These are phyloP conservation scores for Petunia axillaris DNA, from an alignment of 257 asterid species.

Conservation along the genomic window DNA sequence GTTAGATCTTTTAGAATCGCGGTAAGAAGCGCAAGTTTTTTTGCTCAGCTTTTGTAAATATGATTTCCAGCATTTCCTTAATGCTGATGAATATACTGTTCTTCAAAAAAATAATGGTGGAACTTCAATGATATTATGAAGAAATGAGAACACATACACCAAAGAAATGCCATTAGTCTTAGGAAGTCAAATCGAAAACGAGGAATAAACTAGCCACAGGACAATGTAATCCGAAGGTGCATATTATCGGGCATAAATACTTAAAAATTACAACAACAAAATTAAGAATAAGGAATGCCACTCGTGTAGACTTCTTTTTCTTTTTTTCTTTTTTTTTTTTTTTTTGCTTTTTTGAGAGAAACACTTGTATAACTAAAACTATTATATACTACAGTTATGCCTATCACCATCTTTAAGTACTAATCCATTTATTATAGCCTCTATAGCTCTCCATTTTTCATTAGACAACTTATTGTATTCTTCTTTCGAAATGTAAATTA, in stretches of 20 bases:
- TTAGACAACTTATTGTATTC: neutral
- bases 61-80: no score
- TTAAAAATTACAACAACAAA: constrained; percentile 1
- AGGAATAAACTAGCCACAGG: neutral
- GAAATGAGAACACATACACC: neutral
- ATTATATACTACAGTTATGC: neutral
- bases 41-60: no score
- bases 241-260: constrained; percentile 9
- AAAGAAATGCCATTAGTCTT: constrained; percentile 18
- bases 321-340: no score
- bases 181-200: neutral
- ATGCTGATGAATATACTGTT: no score
- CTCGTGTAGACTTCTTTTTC: neutral
- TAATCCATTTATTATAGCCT: neutral
- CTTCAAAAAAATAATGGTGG: neutral
- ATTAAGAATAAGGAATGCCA: neutral
- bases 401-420: neutral
- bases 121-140: constrained; percentile 1
- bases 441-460: constrained; percentile 10
- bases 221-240: neutral
- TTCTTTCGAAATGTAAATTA: neutral
- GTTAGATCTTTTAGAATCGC: no score
- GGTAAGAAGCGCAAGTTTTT: no score
- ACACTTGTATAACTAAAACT: neutral
- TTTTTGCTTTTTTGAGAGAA: neutral